phyloP scores from a whole-genome alignment of 2,329 filamentous ascomycete species.

The Alternaria brassicae region DNA sequence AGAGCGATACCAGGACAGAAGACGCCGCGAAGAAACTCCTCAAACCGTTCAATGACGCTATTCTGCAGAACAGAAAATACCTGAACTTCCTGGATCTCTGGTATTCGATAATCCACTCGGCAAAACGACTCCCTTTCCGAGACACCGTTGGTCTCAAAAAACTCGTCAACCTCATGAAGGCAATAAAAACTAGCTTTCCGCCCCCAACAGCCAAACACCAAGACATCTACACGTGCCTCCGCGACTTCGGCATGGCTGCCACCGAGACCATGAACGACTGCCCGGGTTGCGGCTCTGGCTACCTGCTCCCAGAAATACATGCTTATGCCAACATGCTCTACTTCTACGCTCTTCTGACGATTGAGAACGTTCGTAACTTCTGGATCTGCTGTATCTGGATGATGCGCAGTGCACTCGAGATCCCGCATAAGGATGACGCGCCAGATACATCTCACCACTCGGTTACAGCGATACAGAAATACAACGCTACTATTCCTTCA shows the following conservation, averaged over 20 bases:
- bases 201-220: not conserved
- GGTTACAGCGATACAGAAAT: slow-evolving; percentile 1
- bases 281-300: not conserved
- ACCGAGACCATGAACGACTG: slow-evolving; percentile 1
- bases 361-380: not conserved
- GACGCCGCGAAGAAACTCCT: not conserved
- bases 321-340: slow-evolving; percentile 7
- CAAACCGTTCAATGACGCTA: not conserved
- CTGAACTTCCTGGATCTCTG: not conserved
- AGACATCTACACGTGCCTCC: not conserved
- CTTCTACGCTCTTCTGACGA: slow-evolving; percentile 5
- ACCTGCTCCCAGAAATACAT: slow-evolving; percentile 2
- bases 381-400: slow-evolving; percentile 7
- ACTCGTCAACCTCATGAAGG: not conserved
- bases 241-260: slow-evolving; percentile 1
- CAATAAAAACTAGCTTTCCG: not conserved
- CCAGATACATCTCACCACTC: not conserved
- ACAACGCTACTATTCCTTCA: not conserved
- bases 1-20: not conserved
- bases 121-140: slow-evolving; percentile 8
- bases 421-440: not conserved
- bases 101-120: slow-evolving; percentile 6
- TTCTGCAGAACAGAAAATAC: not conserved
- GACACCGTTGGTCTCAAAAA: not conserved
- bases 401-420: slow-evolving; percentile 4